phyloP scores from a whole-genome alignment of 1,284 basidiomycete genomes.

The Rhodotorula sp. region DNA sequence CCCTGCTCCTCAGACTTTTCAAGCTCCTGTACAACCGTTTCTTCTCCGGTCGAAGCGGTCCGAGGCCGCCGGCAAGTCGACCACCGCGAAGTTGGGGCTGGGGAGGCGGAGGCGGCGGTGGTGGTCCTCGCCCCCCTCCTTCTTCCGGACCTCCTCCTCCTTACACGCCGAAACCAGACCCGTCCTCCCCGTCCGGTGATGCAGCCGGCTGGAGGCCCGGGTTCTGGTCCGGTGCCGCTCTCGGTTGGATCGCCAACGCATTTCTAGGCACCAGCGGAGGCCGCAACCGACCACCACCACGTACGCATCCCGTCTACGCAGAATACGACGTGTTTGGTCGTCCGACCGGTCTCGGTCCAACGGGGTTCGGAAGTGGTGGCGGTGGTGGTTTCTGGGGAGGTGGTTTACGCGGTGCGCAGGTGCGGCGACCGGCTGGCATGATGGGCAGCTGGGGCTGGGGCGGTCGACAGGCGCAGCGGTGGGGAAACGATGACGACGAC shows the following conservation, averaged over 20 bases:
- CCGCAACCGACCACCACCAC: constrained; percentile 32
- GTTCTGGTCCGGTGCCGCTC: constrained; percentile 73
- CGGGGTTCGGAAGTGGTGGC: constrained; percentile 28
- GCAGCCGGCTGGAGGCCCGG: constrained; percentile 60
- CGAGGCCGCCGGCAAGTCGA: constrained; percentile 4
- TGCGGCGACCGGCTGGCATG: neutral
- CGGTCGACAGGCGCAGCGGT: neutral
- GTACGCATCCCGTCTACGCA: constrained; percentile 58
- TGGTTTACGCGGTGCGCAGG: constrained; percentile 20
- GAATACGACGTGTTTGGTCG: neutral
- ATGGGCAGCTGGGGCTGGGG: neutral
- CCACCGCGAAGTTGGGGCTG: constrained; percentile 29
- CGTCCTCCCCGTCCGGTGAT: constrained; percentile 34
- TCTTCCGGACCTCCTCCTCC: constrained; percentile 66
- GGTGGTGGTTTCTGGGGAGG: constrained; percentile 44
- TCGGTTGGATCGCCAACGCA: constrained; percentile 65
- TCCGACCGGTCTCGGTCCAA: neutral
- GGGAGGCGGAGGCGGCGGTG: constrained; percentile 53
- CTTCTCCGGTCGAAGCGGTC: constrained; percentile 43
- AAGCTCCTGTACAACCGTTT: constrained; percentile 52
- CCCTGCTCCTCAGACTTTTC: constrained; percentile 59
- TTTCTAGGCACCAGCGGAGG: constrained; percentile 44
- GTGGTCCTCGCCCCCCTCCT: neutral
- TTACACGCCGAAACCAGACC: constrained; percentile 58
- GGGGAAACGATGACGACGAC: constrained; percentile 18